phyloP scores from a whole-genome alignment of 148 eudicot species.

The Fallopia convolvulus region DNA sequence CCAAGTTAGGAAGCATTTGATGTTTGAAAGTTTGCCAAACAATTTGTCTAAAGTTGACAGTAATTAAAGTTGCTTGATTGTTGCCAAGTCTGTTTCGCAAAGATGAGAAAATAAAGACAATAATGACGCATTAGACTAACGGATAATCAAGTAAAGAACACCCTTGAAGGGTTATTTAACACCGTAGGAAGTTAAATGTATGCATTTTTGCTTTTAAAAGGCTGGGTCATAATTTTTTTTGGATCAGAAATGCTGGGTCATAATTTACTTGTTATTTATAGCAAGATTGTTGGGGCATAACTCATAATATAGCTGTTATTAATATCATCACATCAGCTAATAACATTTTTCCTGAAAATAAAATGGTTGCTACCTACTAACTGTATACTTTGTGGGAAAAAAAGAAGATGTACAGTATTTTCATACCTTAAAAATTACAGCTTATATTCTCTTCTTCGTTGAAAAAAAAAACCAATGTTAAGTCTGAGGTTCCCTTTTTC shows the following conservation, averaged over 20 bases:
- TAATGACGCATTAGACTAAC: neutral
- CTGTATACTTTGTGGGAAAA: no score
- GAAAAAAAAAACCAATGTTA: neutral
- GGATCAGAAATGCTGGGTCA: no score
- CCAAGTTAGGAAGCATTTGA: neutral
- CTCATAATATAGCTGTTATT: no score
- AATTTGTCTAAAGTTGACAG: neutral
- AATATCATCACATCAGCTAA: no score
- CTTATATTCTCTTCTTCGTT: neutral
- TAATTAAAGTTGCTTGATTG: neutral
- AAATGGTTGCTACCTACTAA: no score
- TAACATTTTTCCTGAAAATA: no score
- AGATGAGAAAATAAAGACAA: neutral
- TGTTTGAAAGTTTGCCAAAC: constrained; percentile 5
- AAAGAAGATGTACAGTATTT: no score
- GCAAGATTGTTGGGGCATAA: no score
- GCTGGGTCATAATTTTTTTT: no score
- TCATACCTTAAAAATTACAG: no score
- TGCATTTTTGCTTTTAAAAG: neutral
- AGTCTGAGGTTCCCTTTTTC: neutral
- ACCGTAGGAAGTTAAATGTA: neutral
- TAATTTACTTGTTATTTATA: no score
- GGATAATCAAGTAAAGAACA: neutral
- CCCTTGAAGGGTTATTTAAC: no score
- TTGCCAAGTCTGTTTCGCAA: neutral